Evolutionary conservation across 2,329 filamentous ascomycete species (phyloP), one percentile per base, ranked within the genome.

Genomic region (Trichoderma polysporum): DNA sequence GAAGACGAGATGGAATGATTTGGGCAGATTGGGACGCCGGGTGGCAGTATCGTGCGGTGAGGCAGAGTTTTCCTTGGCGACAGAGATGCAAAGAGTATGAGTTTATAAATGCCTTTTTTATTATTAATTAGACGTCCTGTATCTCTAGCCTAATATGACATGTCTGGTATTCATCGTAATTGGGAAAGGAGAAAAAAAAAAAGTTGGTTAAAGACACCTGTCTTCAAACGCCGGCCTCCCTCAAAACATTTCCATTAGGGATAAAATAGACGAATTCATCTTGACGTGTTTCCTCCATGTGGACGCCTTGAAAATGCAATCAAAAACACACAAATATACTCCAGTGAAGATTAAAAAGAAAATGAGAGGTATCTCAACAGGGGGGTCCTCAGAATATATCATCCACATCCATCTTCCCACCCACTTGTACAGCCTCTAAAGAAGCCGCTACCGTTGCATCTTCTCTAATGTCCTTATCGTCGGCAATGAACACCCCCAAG

Each of bases 401-500:
- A 66, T 86, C 85, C 12, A 83, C 72, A 33, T 85, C 82, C 82
- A 85, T 84, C 72, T 76, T 81, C 47, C 71, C 77, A 19, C 70
- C 75, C 22, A 71, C 74, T 61, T 70, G 69, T 4, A 71, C 78
- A 2, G 77, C 78, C 35, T 75, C 79, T 56, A 80, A 78, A 29
- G 73, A 76, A 1, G 80, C 77, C 0, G 71, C 78, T 4, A 75
- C 72, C 0, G 75, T 76, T 6, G 78, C 69, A 9, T 79, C 74
- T 8, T 74, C 76, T 53, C 73, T 76, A 52, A 82, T 64, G 2
- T 75, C 72, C 78, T 86, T 86, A 74, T 97, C 94, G 53, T 97
- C 93, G 39, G 87, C 90, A 49, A 99, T 83, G 72, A 97, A 96
- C 49, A 97, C 91, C 0, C 91, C 93, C 68, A 99, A 78, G 0